A percentile compares a stretch with the other conserved stretches of the same genome.
These are phyloP conservation scores for Gossypium davidsonii DNA, from an alignment of 441 rosid species.

Conservation along the genomic window DNA sequence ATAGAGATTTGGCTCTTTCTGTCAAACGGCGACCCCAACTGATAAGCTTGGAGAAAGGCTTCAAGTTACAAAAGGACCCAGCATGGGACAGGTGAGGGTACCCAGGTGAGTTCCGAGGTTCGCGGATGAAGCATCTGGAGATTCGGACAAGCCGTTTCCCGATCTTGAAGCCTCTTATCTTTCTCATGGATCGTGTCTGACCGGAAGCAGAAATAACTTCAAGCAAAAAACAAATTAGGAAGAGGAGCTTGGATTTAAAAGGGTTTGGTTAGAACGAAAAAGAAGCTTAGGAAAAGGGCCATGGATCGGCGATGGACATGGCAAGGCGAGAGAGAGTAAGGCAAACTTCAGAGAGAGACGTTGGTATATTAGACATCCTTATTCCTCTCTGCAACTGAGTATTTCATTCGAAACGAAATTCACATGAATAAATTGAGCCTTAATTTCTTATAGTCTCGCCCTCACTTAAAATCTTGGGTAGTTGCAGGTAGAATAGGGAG, in stretches of 20 bases:
- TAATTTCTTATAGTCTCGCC: not conserved
- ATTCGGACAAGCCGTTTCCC: constrained; percentile 43
- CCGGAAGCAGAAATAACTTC: not conserved
- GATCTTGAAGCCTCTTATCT: constrained; percentile 51
- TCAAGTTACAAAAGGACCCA: constrained; percentile 15
- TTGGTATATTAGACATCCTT: constrained; percentile 46
- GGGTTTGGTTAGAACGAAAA: not conserved
- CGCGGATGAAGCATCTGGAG: constrained; percentile 37
- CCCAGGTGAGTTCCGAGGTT: constrained; percentile 20
- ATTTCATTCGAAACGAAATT: not conserved
- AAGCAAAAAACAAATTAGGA: not conserved
- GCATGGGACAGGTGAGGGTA: constrained; percentile 27
- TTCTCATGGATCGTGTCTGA: constrained; percentile 28
- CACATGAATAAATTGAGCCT: not conserved
- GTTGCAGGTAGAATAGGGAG: not conserved
- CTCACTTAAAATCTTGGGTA: not conserved
- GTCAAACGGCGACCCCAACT: constrained; percentile 54
- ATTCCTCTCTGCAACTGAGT: not conserved
- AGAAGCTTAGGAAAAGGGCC: constrained; percentile 46
- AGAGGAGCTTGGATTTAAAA: not conserved
- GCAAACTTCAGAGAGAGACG: constrained; percentile 49
- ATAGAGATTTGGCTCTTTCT: constrained; percentile 32
- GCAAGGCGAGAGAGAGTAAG: constrained; percentile 49
- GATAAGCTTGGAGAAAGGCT: constrained; percentile 42
- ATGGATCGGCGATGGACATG: constrained; percentile 51